Conservation (phyloP, 371 early-diverging fungal genomes). For the Apophysomyces variabilis region DNA sequence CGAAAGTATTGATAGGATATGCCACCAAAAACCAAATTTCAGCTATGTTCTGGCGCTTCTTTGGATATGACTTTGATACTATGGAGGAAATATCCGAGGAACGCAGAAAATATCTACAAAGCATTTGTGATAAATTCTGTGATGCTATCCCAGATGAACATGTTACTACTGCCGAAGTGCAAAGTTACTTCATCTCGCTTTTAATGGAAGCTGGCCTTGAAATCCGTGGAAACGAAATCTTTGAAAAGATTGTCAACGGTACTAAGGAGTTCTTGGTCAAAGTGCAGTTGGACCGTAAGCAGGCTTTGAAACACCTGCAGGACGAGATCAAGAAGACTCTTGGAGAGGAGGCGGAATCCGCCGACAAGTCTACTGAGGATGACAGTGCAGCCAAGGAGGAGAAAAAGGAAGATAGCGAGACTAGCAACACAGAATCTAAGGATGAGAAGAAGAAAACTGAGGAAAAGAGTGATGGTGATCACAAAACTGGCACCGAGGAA, state of each 20-base stretch:
- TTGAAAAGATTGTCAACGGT: slow-evolving; percentile 17
- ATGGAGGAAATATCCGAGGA: background rate
- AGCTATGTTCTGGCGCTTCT: slow-evolving; percentile 58
- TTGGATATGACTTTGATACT: slow-evolving; percentile 15
- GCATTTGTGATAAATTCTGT: slow-evolving; percentile 13
- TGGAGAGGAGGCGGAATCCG: too few relatives aligned
- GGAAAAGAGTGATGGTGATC: too few relatives aligned
- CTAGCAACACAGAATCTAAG: too few relatives aligned
- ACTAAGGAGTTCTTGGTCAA: slow-evolving; percentile 30
- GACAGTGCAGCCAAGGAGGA: too few relatives aligned
- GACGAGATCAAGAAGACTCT: too few relatives aligned
- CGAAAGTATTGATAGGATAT: slow-evolving; percentile 81
- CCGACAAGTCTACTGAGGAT: too few relatives aligned
- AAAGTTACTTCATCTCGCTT: slow-evolving; percentile 38
- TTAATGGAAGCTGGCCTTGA: slow-evolving; percentile 5
- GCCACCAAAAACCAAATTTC: slow-evolving; percentile 72
- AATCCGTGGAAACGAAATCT: slow-evolving; percentile 14
- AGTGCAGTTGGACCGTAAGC: slow-evolving; percentile 34
- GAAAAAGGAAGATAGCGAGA: too few relatives aligned
- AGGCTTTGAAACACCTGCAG: slow-evolving; percentile 19
- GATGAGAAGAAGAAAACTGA: too few relatives aligned
- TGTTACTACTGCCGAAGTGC: slow-evolving; percentile 55
- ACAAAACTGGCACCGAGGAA: too few relatives aligned
- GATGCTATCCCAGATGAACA: slow-evolving; percentile 30
- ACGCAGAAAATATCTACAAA: slow-evolving; percentile 12